phyloP scores from a whole-genome alignment of 2,329 filamentous ascomycete species.

The Stylonectria norvegica region DNA sequence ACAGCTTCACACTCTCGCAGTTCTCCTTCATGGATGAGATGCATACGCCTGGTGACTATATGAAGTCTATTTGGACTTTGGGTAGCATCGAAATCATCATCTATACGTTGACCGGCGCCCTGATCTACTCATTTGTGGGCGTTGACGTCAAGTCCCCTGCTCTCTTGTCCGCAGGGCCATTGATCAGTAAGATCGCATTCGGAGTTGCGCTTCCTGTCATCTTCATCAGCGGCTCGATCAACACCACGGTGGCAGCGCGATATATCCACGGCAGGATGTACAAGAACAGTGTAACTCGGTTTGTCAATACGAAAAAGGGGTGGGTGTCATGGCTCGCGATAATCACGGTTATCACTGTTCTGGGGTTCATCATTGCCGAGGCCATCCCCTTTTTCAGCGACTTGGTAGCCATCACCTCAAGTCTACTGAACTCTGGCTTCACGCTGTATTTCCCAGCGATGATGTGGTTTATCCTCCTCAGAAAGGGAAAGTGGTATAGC shows the following conservation, averaged over 20 bases:
- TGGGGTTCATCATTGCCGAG: conserved; percentile 51
- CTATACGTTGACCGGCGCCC: conserved; percentile 59
- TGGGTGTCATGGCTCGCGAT: conserved; percentile 56
- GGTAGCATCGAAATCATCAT: conserved; percentile 57
- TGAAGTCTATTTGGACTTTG: conserved; percentile 54
- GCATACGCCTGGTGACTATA: conserved; percentile 39
- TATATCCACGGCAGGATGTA: conserved; percentile 35
- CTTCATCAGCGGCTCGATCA: conserved; percentile 63
- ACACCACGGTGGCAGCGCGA: conserved; percentile 42
- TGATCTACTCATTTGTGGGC: conserved; percentile 66
- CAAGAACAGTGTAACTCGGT: conserved; percentile 18
- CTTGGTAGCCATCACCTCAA: conserved; percentile 51
- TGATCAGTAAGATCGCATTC: conserved; percentile 59
- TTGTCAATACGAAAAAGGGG: conserved; percentile 24
- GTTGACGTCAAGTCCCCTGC: conserved; percentile 59
- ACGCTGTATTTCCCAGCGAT: conserved; percentile 39
- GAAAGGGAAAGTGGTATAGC: conserved; percentile 22
- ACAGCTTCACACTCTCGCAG: conserved; percentile 47
- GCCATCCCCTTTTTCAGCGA: conserved; percentile 70
- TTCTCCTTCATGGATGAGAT: conserved; percentile 46
- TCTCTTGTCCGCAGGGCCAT: conserved; percentile 54
- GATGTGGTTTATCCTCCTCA: conserved; percentile 38
- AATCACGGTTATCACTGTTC: conserved; percentile 49
- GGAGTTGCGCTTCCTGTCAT: conserved; percentile 66
- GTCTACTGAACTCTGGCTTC: conserved; percentile 43